Percentiles rank a stretch among this genome's conserved stretches.
These are phyloP conservation scores for Amanita subjunquillea DNA, from an alignment of 768 basidiomycete species.

Conservation along the genomic window DNA sequence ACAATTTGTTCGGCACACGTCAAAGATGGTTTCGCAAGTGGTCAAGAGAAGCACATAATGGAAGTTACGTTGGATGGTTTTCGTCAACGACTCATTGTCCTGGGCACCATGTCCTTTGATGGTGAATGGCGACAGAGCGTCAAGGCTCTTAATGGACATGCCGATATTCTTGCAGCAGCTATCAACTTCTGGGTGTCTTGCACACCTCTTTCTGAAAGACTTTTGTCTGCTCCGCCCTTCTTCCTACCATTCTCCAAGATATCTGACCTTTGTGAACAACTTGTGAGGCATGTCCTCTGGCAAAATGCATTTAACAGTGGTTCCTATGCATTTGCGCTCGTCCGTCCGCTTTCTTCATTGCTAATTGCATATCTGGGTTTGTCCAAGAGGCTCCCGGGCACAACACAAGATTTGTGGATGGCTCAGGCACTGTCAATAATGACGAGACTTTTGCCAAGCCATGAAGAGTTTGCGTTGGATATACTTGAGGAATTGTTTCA, in stretches of 20 bases:
- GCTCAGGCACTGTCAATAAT: slow-evolving; percentile 55
- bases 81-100: slow-evolving; percentile 16
- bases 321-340: slow-evolving; percentile 21
- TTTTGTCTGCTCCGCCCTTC: slow-evolving; percentile 45
- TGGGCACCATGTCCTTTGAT: slow-evolving; percentile 6
- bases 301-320: slow-evolving; percentile 14
- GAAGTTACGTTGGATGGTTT: slow-evolving; percentile 22
- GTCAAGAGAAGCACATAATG: slow-evolving; percentile 27
- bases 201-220: slow-evolving; percentile 30
- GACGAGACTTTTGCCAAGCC: slow-evolving; percentile 52
- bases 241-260: slow-evolving; percentile 46
- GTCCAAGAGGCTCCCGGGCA: slow-evolving; percentile 46
- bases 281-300: slow-evolving; percentile 48
- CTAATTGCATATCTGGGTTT: slow-evolving; percentile 45
- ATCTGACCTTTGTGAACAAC: slow-evolving; percentile 37
- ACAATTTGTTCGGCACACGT: slow-evolving; percentile 24
- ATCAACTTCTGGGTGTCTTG: slow-evolving; percentile 61
- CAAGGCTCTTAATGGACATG: slow-evolving; percentile 22
- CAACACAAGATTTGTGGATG: slow-evolving; percentile 52
- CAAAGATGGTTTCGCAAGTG: slow-evolving; percentile 29
- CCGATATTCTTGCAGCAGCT: slow-evolving; percentile 31
- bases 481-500: slow-evolving; percentile 30
- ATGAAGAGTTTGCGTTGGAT: slow-evolving; percentile 48
- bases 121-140: slow-evolving; percentile 11
- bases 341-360: slow-evolving; percentile 45